These are phyloP conservation scores for Nicotiana noctiflora DNA, from an alignment of 257 asterid genomes.

Conservation along the genomic window DNA sequence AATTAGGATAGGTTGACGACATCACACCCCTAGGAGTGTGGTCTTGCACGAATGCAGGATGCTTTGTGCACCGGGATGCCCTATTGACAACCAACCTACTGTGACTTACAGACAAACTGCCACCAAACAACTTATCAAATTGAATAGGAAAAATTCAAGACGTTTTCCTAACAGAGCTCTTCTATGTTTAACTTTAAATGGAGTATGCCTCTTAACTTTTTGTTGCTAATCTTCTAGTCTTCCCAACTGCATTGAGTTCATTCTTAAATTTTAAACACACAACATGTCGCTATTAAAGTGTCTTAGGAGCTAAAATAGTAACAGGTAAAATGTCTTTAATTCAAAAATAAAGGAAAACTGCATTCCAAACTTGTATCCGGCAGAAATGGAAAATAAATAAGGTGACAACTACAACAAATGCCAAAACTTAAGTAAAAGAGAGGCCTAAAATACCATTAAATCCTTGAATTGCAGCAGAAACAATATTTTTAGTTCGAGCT, in stretches of 20 bases:
- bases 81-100: too few species aligned
- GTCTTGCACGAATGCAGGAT: too few species aligned
- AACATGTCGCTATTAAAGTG: not conserved
- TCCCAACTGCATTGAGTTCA: not conserved
- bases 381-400: not conserved
- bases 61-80: too few species aligned
- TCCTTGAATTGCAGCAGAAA: conserved; percentile 73
- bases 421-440: not conserved
- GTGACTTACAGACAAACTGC: too few species aligned
- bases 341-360: not conserved
- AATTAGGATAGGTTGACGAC: too few species aligned
- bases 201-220: not conserved
- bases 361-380: not conserved
- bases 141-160: too few species aligned
- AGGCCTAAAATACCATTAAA: conserved; percentile 58
- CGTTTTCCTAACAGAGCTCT: not conserved
- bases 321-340: not conserved
- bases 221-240: not conserved
- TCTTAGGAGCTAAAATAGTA: not conserved
- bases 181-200: not conserved
- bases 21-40: too few species aligned
- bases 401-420: not conserved
- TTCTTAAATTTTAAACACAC: not conserved
- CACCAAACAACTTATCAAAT: too few species aligned
- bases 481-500: conserved; percentile 64